These are phyloP conservation scores for Tolypocladium ophioglossoides DNA, from an alignment of 2,329 filamentous ascomycete genomes.

Conservation along the genomic window DNA sequence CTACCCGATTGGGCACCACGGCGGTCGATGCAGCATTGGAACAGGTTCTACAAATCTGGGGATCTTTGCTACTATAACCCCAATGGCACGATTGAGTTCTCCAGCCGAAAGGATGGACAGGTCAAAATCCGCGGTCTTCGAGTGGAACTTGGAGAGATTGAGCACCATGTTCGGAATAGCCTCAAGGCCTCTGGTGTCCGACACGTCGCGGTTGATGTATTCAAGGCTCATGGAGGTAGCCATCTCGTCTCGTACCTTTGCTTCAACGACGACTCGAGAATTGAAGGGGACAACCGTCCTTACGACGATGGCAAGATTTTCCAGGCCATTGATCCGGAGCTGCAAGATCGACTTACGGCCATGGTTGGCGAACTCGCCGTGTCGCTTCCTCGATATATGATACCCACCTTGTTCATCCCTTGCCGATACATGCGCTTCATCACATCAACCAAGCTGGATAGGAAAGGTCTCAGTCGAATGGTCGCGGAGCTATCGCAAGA, in stretches of 20 bases:
- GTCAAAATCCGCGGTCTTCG: conserved; percentile 12
- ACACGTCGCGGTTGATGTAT: background rate
- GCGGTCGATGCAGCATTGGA: background rate
- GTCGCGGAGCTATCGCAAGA: background rate
- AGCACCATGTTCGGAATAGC: conserved; percentile 2
- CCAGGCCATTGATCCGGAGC: background rate
- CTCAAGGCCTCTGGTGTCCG: background rate
- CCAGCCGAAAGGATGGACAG: background rate
- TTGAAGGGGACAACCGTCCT: background rate
- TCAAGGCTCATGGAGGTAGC: background rate
- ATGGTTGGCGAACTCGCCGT: background rate
- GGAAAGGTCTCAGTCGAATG: conserved; percentile 1
- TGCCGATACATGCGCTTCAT: conserved; percentile 6
- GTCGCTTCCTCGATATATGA: conserved; percentile 2
- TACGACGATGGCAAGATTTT: background rate
- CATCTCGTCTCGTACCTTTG: background rate
- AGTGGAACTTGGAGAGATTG: conserved; percentile 9
- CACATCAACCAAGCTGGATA: conserved; percentile 8
- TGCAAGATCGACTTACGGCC: background rate
- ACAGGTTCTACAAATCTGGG: conserved; percentile 8
- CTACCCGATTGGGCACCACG: background rate
- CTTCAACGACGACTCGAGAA: background rate
- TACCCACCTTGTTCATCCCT: background rate
- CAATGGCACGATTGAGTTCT: conserved; percentile 7
- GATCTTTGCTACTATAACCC: conserved; percentile 8